Evolutionary conservation across 495 filamentous ascomycete genomes (phyloP).

Genomic region (Tetracladium setigerum): DNA sequence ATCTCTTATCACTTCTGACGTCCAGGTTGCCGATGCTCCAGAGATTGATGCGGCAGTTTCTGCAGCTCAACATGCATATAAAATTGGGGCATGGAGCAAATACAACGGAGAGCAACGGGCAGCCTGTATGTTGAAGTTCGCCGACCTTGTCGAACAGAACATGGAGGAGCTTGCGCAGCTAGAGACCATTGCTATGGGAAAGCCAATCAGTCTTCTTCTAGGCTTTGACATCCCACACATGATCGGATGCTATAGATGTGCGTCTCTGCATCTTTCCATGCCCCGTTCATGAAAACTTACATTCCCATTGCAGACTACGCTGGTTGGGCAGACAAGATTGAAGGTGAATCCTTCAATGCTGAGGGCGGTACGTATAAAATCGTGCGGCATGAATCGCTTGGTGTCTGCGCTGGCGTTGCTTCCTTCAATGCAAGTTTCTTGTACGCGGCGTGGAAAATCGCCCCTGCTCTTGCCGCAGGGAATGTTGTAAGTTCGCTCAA

Average conservation of each 20-base stretch:
- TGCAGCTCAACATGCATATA: background rate
- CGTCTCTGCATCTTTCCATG: too few relatives aligned
- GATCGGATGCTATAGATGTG: too few relatives aligned
- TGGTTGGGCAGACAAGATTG: constrained; percentile 7
- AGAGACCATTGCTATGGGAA: constrained; percentile 1
- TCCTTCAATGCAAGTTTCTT: constrained; percentile 45
- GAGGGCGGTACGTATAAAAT: constrained; percentile 12
- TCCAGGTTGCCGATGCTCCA: background rate
- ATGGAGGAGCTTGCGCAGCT: background rate
- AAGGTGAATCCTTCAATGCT: background rate
- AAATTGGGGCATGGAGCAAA: constrained; percentile 3
- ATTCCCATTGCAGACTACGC: background rate
- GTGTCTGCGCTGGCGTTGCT: constrained; percentile 31
- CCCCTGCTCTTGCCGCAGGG: constrained; percentile 36
- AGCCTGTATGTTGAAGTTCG: constrained; percentile 4
- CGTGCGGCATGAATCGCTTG: constrained; percentile 26
- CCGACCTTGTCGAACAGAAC: background rate
- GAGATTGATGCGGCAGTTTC: constrained; percentile 6
- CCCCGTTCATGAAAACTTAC: background rate
- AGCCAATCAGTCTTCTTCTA: background rate
- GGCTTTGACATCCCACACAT: background rate
- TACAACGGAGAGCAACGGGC: constrained; percentile 3
- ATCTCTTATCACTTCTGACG: background rate
- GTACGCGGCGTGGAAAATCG: constrained; percentile 33
- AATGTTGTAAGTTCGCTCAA: too few relatives aligned